Conservation (phyloP, 345 rosid species). For the Aegle marmelos region DNA sequence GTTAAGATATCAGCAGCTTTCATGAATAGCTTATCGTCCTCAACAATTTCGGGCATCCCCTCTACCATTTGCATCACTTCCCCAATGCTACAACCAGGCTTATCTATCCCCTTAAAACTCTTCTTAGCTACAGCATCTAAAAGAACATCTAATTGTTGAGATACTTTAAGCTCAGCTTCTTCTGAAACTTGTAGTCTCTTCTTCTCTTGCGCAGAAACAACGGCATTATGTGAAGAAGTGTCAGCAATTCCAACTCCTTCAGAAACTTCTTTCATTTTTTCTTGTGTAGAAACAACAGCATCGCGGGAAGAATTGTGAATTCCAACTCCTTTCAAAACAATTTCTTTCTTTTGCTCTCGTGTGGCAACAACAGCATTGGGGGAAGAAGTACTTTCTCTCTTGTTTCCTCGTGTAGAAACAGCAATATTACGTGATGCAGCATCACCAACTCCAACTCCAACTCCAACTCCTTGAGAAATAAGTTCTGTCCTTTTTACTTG, state of each 20-base stretch:
- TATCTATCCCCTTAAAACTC: neutral
- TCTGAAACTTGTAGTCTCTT: neutral
- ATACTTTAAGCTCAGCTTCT: neutral
- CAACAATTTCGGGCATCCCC: constrained; percentile 1
- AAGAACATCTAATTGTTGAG: neutral
- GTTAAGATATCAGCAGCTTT: constrained; percentile 12
- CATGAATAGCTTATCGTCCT: neutral
- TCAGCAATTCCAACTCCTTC: neutral
- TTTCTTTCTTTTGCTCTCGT: neutral
- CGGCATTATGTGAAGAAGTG: neutral
- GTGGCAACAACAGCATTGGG: neutral
- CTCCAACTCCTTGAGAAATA: neutral
- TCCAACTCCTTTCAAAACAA: neutral
- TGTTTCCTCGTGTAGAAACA: neutral
- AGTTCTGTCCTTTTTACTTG: neutral
- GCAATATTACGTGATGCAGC: neutral
- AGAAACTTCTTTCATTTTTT: neutral
- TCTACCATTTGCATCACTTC: constrained; percentile 7
- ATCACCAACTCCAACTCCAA: neutral
- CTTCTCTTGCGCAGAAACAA: neutral
- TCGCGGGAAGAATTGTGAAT: neutral
- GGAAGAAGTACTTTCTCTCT: neutral
- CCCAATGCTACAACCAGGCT: constrained; percentile 1
- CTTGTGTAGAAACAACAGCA: neutral
- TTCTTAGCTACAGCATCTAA: neutral